A percentile compares a stretch with the other conserved stretches of the same genome.
phyloP scores from a whole-genome alignment of 2,329 filamentous ascomycete genomes.

The Fusarium xyrophilum region DNA sequence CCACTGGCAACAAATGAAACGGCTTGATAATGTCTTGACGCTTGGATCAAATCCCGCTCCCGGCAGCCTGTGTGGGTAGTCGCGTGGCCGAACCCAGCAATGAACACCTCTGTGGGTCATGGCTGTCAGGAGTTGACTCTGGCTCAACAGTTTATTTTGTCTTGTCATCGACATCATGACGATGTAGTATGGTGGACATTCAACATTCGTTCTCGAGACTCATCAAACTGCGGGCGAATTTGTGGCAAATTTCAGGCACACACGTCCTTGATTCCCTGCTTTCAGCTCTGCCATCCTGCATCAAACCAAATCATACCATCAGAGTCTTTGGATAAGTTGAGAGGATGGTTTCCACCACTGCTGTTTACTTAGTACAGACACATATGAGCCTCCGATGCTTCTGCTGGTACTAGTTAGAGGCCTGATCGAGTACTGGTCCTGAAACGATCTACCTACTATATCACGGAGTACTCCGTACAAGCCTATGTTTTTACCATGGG shows the following conservation, averaged over 20 bases:
- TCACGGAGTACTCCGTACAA: too few relatives aligned
- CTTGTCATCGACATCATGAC: constrained; percentile 14
- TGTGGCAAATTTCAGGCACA: constrained; percentile 8
- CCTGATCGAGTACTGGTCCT: constrained; percentile 19
- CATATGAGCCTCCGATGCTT: neutral
- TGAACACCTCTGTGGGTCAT: constrained; percentile 27
- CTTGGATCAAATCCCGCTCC: constrained; percentile 38
- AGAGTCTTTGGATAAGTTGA: neutral
- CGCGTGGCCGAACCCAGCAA: constrained; percentile 40
- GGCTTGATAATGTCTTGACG: constrained; percentile 27
- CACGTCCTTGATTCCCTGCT: neutral
- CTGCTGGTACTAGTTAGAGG: neutral
- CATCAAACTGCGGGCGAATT: neutral
- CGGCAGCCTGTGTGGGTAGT: constrained; percentile 37
- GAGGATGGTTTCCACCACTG: neutral
- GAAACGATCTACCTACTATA: constrained; percentile 18
- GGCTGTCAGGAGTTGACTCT: constrained; percentile 33
- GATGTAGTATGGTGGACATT: neutral
- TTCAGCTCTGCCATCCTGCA: neutral
- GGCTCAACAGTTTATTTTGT: constrained; percentile 23
- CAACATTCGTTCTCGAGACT: neutral
- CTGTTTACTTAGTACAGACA: neutral
- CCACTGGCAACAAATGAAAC: constrained; percentile 36
- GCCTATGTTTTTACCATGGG: constrained; percentile 12
- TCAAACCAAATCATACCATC: neutral